Evolutionary conservation across 352 stramenopile species (phyloP), one percentile per base, ranked within the genome.

Genomic region (Pythium utonaiense): DNA sequence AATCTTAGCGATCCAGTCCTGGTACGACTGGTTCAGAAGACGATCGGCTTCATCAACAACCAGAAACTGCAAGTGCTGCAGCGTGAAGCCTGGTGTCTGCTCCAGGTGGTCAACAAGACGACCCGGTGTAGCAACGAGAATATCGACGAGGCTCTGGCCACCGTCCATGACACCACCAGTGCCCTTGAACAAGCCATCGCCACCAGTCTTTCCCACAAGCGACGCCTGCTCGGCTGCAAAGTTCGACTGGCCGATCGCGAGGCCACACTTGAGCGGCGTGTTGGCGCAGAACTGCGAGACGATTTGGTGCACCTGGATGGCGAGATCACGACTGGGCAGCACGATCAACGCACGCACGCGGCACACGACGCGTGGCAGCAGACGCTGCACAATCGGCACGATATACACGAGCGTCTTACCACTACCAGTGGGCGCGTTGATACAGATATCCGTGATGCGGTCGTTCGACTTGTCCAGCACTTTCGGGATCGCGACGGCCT

Each of bases 401-500:
- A 98, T 85, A 77, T 98, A 99, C 21, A 94, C 93, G 17, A 99
- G 80, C 42, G 97, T 99, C 71, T 99, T 99, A 49, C 97, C 97
- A 56, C 80, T 97, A 17, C 97, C 97, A 21, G 97, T 99, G 8
- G 97, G 97, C 31, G 97, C 96, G 38, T 93, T 95, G 69, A 98
- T 97, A 74, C 95, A 99, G 38, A 99, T 83, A 75, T 99, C 97
- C 13, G 78, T 89, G 53, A 87, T 75, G 53, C 80, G 82, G 62
- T 91, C 81, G 57, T 75, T 83, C 64, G 88, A 84, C 24, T 74
- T 83, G 53, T 89, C 77, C 42, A 99, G 79, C 21, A 98, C 71
- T 64, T 92, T 91, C 42, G 83, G 93, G 70, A 99, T 98, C 21
- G 95, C 92, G 55, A 96, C 83, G 31, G 88, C 87, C 66, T 99